A percentile compares a stretch with the other conserved stretches of the same genome.
Evolutionary conservation across 2,329 filamentous ascomycete species (phyloP).

Genomic region (Zasmidium citrigriseum): DNA sequence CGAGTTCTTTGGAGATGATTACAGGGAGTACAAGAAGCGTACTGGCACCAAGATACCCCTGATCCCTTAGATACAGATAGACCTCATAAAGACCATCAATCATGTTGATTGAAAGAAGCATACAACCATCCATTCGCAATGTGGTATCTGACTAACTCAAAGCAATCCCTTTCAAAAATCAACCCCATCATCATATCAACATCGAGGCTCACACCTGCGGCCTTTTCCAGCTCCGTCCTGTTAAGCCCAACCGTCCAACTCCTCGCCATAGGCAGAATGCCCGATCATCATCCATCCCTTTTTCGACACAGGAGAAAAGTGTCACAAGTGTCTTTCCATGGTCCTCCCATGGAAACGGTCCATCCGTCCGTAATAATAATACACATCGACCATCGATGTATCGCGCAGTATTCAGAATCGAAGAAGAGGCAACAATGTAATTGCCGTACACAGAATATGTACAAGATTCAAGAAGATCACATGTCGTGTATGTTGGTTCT

Average conservation of each 20-base stretch:
- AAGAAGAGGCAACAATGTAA: too few relatives aligned
- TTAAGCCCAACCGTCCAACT: neutral
- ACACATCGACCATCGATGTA: too few relatives aligned
- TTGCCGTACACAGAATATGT: too few relatives aligned
- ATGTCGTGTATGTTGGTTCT: neutral
- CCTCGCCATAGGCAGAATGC: neutral
- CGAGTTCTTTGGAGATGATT: slow-evolving; percentile 82
- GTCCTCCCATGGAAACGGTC: too few relatives aligned
- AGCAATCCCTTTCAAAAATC: neutral
- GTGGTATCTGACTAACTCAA: neutral
- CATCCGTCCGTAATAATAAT: too few relatives aligned
- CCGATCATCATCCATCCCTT: neutral
- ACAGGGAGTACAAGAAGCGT: slow-evolving; percentile 68
- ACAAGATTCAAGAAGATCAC: too few relatives aligned
- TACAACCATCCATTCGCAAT: neutral
- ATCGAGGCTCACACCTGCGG: neutral
- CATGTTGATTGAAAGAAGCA: neutral
- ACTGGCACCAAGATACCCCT: slow-evolving; percentile 83
- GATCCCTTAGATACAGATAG: slow-evolving; percentile 42
- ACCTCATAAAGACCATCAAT: neutral
- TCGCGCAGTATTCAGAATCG: too few relatives aligned
- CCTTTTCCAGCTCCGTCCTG: neutral
- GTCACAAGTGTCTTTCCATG: too few relatives aligned
- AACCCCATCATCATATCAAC: too few relatives aligned
- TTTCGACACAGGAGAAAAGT: neutral